Base-by-base conservation (phyloP, 495 filamentous ascomycete species). In the Hypoxylon lenormandii region DNA sequence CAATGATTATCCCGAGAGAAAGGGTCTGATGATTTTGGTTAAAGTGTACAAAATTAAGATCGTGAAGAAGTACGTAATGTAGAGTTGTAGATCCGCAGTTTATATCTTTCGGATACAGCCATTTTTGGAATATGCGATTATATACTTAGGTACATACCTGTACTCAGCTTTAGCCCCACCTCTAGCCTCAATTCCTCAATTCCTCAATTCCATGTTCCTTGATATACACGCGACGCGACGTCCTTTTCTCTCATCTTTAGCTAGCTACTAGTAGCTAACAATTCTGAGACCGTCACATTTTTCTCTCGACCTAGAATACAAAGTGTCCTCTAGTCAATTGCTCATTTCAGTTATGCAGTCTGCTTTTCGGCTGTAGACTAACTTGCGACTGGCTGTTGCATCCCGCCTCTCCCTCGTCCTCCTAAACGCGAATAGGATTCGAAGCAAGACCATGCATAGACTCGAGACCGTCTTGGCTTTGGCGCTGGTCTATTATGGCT, bases 251-350 rank as follows among this genome's bases (percentile, higher is more conserved):
- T 7, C 30, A 33, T 33, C 30, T 3, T 15, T 6, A 52, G 15
- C 26, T 52, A n/a, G 5, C 23, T 26, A 26, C n/a, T n/a, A n/a
- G n/a, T n/a, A n/a, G n/a, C n/a, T n/a, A n/a, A n/a, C 23, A 26
- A 26, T 26, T 26, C 28, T n/a, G 1, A 52, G 10, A 26, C 10
- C 13, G 10, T 33, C n/a, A n/a, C n/a, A n/a, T 33, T 33, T 7
- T 7, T 5, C 5, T 1, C 30, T 7, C 30, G 30, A 11, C 30
- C 30, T 33, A 1, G 30, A 33, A 33, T 23, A 33, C 68, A 69
- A 71, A 69, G 69, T 62, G 66, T 59, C 68, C 61, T 70, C 57
- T 69, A 69, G 72, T 69, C 60, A 38, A 64, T 50, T 47, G 38
- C 30, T 43, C 5, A 11, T n/a, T 50, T 30, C 11, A 50, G 23